phyloP scores from a whole-genome alignment of 2,329 filamentous ascomycete genomes.

The Clonostachys chloroleuca region DNA sequence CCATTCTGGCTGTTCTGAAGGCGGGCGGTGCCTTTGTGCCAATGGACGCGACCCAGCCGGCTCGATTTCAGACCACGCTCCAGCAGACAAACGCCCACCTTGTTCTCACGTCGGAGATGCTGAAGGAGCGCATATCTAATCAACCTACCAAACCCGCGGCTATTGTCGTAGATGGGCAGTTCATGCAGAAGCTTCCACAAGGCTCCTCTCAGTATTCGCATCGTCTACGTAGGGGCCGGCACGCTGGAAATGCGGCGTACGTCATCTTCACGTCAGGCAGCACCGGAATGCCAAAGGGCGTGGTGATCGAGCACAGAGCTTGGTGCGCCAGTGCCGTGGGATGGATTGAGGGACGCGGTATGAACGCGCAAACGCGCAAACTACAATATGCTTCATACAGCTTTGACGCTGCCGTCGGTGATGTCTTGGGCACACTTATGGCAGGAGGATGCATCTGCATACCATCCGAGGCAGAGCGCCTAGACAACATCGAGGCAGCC shows the following conservation, averaged over 20 bases:
- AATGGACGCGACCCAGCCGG: conserved; percentile 27
- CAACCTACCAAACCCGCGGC: too few species aligned
- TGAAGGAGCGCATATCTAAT: too few species aligned
- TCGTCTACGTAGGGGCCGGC: too few species aligned
- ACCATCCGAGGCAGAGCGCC: conserved; percentile 3
- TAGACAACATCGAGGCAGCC: conserved; percentile 2
- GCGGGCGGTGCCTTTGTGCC: conserved; percentile 4
- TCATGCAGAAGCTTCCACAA: too few species aligned
- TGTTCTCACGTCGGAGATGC: conserved; percentile 31
- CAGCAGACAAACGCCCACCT: conserved; percentile 32
- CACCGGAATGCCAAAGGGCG: conserved; percentile 13
- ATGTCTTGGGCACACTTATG: conserved; percentile 4
- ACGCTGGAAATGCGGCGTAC: too few species aligned
- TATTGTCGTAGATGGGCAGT: too few species aligned
- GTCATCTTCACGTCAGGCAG: conserved; percentile 14
- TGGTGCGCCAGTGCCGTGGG: conserved; percentile 14
- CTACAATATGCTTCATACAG: conserved; percentile 8
- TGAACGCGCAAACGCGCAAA: conserved; percentile 11
- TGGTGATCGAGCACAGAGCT: conserved; percentile 8
- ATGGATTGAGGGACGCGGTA: too few species aligned
- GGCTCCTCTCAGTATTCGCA: too few species aligned
- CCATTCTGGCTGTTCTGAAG: conserved; percentile 4
- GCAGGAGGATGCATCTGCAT: conserved; percentile 5
- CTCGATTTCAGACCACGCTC: conserved; percentile 36
- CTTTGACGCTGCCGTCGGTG: conserved; percentile 5